phyloP scores from a whole-genome alignment of 805 yeast species.

The Candida fluviatilis region DNA sequence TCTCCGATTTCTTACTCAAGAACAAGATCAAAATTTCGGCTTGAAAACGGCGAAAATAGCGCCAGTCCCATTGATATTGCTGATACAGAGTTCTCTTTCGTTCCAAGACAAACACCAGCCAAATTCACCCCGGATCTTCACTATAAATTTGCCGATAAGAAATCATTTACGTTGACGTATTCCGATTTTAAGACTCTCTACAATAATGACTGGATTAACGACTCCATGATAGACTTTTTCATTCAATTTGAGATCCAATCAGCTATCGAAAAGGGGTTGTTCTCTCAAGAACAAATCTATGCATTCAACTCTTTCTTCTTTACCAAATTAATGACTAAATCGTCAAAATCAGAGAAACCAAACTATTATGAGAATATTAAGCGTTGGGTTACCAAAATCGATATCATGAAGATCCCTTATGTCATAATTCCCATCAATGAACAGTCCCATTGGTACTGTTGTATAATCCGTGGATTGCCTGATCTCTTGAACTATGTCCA shows the following conservation, averaged over 20 bases:
- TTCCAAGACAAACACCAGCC: constrained; percentile 26
- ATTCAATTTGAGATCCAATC: constrained; percentile 52
- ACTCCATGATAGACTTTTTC: constrained; percentile 81
- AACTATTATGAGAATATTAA: constrained; percentile 59
- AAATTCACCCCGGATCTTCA: constrained; percentile 45
- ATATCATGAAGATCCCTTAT: constrained; percentile 51
- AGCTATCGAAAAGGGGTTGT: constrained; percentile 20
- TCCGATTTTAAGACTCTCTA: constrained; percentile 77
- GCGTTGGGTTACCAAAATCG: constrained; percentile 74
- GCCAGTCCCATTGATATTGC: constrained; percentile 4
- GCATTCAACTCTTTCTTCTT: constrained; percentile 83
- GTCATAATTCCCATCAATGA: constrained; percentile 81
- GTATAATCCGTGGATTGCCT: constrained; percentile 59
- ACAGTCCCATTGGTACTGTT: constrained; percentile 82
- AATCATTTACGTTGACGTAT: constrained; percentile 53
- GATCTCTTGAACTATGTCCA: constrained; percentile 16
- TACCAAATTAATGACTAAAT: constrained; percentile 48
- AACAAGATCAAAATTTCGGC: constrained; percentile 7
- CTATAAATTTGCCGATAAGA: constrained; percentile 50
- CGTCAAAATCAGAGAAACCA: constrained; percentile 13
- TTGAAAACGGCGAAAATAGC: constrained; percentile 4
- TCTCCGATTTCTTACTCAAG: background rate
- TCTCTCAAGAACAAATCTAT: constrained; percentile 39
- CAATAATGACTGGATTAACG: constrained; percentile 86
- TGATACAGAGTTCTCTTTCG: background rate